Conservation (phyloP, 2,329 filamentous ascomycete species). For the Amphichorda felina region DNA sequence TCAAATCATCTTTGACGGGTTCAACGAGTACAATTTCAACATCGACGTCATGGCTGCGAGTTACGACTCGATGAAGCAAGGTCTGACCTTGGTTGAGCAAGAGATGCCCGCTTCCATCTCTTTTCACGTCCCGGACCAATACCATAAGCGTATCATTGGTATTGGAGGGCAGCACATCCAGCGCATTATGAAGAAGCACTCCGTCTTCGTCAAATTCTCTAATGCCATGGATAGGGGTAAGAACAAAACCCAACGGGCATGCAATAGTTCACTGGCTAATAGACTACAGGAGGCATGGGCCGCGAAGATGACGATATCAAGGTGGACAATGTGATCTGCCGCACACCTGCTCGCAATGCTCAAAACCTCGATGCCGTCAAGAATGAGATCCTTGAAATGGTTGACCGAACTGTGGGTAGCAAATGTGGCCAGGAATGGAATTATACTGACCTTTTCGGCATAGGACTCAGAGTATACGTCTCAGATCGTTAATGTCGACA, state of each 20-base stretch:
- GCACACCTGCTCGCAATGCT: conserved; percentile 91
- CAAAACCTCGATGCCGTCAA: conserved; percentile 96
- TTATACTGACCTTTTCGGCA: too few species aligned
- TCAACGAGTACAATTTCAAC: conserved; percentile 99
- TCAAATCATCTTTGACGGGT: conserved; percentile 97
- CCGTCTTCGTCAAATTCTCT: conserved; percentile 98
- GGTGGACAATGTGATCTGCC: conserved; percentile 97
- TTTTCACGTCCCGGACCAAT: conserved; percentile 97
- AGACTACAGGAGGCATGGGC: conserved; percentile 47
- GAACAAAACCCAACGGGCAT: neutral
- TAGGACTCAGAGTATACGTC: conserved; percentile 94
- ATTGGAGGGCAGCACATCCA: conserved; percentile 98
- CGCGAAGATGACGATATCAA: conserved; percentile 98
- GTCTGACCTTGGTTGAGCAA: conserved; percentile 85
- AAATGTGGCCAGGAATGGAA: too few species aligned
- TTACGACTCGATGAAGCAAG: conserved; percentile 91
- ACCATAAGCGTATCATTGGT: conserved; percentile 98
- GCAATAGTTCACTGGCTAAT: conserved; percentile 13
- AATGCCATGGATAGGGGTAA: conserved; percentile 93
- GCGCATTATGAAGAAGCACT: conserved; percentile 99
- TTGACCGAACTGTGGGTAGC: conserved; percentile 84
- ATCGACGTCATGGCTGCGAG: conserved; percentile 90
- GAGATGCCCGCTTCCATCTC: conserved; percentile 99
- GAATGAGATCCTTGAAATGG: conserved; percentile 99
- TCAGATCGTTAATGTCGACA: conserved; percentile 86